Evolutionary conservation across 495 filamentous ascomycete genomes (phyloP).

Genomic region (Trichodelitschia bisporula): DNA sequence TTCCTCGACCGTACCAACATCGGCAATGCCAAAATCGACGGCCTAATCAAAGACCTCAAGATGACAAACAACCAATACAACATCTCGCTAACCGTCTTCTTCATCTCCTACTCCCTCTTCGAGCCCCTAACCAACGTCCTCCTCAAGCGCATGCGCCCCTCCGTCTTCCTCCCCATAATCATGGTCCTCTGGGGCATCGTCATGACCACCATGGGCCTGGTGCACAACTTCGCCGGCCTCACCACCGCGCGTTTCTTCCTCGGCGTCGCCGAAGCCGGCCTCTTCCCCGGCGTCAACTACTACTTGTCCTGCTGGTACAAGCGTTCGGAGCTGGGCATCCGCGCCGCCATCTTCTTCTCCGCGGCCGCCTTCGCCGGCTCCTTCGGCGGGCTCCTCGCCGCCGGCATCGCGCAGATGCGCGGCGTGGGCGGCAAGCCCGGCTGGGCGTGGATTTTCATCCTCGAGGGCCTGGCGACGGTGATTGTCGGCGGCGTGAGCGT

Average conservation of each 20-base stretch:
- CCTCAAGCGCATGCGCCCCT: too few species aligned
- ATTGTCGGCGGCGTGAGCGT: not conserved
- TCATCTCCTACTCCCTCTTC: not conserved
- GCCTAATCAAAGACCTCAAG: slow-evolving; percentile 1
- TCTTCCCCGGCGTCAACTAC: not conserved
- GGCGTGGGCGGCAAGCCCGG: not conserved
- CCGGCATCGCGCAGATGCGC: not conserved
- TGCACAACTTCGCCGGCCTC: slow-evolving; percentile 1
- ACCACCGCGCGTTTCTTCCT: slow-evolving; percentile 1
- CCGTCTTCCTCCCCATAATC: too few species aligned
- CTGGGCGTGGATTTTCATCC: slow-evolving; percentile 2
- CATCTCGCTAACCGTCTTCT: slow-evolving; percentile 3
- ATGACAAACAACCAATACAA: slow-evolving; percentile 4
- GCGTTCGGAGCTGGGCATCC: not conserved
- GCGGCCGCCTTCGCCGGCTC: not conserved
- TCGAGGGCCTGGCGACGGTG: slow-evolving; percentile 1
- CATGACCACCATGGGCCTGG: too few species aligned
- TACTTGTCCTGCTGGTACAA: not conserved
- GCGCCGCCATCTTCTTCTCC: not conserved
- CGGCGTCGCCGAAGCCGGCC: not conserved
- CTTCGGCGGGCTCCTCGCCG: not conserved
- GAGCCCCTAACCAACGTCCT: too few species aligned
- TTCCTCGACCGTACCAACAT: slow-evolving; percentile 21
- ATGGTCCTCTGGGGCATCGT: too few species aligned
- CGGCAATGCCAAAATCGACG: slow-evolving; percentile 4